Evolutionary conservation across 495 filamentous ascomycete species (phyloP).

Genomic region (Diplogelasinospora grovesii): DNA sequence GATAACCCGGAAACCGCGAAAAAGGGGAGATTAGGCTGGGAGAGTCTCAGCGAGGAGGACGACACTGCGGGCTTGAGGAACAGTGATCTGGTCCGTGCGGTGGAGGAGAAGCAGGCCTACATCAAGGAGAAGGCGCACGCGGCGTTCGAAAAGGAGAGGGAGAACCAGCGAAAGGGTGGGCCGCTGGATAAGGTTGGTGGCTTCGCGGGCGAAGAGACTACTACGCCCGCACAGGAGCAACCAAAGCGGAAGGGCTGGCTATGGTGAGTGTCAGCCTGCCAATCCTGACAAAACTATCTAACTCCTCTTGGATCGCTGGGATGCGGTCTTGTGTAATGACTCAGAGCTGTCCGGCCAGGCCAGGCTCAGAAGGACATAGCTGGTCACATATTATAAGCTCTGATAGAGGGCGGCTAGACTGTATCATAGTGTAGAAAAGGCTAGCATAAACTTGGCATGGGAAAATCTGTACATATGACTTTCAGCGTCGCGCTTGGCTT

Average conservation of each 20-base stretch:
- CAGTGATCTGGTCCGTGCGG: conserved; percentile 31
- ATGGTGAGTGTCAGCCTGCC: conserved; percentile 15
- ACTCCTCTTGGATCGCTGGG: too few relatives aligned
- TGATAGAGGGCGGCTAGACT: background rate
- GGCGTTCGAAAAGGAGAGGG: conserved; percentile 45
- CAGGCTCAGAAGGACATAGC: background rate
- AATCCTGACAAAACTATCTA: too few relatives aligned
- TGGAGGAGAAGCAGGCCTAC: conserved; percentile 25
- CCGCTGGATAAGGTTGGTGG: conserved; percentile 40
- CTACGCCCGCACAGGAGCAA: conserved; percentile 14
- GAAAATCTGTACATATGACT: too few relatives aligned
- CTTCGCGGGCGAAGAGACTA: conserved; percentile 8
- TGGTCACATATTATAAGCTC: too few relatives aligned
- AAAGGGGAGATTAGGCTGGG: conserved; percentile 27
- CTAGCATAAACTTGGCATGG: conserved; percentile 16
- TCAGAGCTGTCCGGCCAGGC: background rate
- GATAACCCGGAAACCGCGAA: conserved; percentile 24
- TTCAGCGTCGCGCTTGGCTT: too few relatives aligned
- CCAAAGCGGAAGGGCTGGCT: conserved; percentile 30
- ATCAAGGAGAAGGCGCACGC: conserved; percentile 31
- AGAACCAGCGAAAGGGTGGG: conserved; percentile 42
- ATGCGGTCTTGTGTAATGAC: too few relatives aligned
- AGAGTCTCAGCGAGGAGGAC: conserved; percentile 32
- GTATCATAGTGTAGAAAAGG: conserved; percentile 22
- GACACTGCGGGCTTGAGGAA: conserved; percentile 27